Conservation (phyloP, 1,284 basidiomycete genomes). For the Pisolithus thermaeus region DNA sequence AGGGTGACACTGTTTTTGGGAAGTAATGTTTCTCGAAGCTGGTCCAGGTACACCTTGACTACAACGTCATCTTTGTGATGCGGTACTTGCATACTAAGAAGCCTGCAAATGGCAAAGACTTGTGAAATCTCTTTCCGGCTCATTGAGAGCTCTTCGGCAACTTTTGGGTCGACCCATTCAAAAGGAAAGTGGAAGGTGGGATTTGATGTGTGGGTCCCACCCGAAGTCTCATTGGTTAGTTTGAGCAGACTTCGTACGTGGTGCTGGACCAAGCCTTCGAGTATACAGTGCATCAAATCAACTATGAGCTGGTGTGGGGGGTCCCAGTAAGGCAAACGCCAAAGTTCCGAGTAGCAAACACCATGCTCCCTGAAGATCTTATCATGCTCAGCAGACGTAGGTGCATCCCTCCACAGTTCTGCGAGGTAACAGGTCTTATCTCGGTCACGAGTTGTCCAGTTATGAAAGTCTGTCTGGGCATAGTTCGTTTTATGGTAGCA, state of each 20-base stretch:
- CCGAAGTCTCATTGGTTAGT: not conserved
- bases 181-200: slow-evolving; percentile 3
- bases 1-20: slow-evolving; percentile 1
- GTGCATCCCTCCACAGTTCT: slow-evolving; percentile 12
- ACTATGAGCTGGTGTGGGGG: slow-evolving; percentile 11
- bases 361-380: slow-evolving; percentile 12
- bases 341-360: slow-evolving; percentile 11
- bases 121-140: slow-evolving; percentile 4
- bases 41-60: not conserved
- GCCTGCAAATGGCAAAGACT: not conserved
- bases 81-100: not conserved
- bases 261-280: slow-evolving; percentile 10
- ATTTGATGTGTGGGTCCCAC: not conserved
- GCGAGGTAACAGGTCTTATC: not conserved
- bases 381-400: not conserved
- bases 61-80: not conserved
- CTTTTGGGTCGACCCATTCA: not conserved
- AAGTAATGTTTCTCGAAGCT: not conserved
- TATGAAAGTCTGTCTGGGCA: slow-evolving; percentile 4
- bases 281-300: slow-evolving; percentile 17
- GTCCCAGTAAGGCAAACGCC: slow-evolving; percentile 16
- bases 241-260: slow-evolving; percentile 4
- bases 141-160: not conserved
- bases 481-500: slow-evolving; percentile 9
- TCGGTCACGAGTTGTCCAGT: slow-evolving; percentile 8